Conservation (phyloP, 78 protist species). For the Chrysochromulina parva region DNA sequence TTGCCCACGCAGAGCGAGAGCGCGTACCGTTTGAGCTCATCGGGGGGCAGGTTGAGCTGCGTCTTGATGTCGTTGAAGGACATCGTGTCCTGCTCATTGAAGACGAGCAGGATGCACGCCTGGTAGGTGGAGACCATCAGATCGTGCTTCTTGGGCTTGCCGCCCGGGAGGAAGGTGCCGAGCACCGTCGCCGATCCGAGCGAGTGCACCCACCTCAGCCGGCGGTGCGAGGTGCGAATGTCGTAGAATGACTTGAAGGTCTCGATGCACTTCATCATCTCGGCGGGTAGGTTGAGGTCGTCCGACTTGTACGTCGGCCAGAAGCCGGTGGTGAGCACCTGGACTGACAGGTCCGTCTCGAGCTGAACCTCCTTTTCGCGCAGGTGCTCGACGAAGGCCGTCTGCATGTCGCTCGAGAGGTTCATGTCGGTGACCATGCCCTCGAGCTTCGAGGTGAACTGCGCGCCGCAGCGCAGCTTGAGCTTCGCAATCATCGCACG, state of each 20-base stretch:
- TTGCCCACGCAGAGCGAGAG: constrained; percentile 23
- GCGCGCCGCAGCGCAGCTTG: constrained; percentile 51
- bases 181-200: constrained; percentile 27
- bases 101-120: constrained; percentile 43
- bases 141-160: constrained; percentile 29
- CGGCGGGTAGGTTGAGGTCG: constrained; percentile 17
- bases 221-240: constrained; percentile 34
- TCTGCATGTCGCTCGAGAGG: constrained; percentile 9
- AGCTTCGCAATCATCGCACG: constrained; percentile 50
- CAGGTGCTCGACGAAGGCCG: constrained; percentile 3
- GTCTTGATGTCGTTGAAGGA: background rate
- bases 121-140: constrained; percentile 35
- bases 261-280: constrained; percentile 8
- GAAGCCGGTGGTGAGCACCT: constrained; percentile 53
- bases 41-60: constrained; percentile 41
- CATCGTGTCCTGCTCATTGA: constrained; percentile 29
- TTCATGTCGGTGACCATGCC: constrained; percentile 64
- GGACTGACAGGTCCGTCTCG: constrained; percentile 37
- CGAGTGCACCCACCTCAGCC: constrained; percentile 43
- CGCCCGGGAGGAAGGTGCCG: background rate
- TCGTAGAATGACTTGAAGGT: constrained; percentile 38
- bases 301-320: constrained; percentile 59
- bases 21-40: constrained; percentile 39
- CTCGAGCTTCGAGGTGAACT: constrained; percentile 65
- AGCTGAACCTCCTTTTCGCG: background rate